A percentile compares a stretch with the other conserved stretches of the same genome.
Evolutionary conservation across 1,139 yeast genomes (phyloP).

Genomic region (Zygosaccharomyces pseudobailii): DNA sequence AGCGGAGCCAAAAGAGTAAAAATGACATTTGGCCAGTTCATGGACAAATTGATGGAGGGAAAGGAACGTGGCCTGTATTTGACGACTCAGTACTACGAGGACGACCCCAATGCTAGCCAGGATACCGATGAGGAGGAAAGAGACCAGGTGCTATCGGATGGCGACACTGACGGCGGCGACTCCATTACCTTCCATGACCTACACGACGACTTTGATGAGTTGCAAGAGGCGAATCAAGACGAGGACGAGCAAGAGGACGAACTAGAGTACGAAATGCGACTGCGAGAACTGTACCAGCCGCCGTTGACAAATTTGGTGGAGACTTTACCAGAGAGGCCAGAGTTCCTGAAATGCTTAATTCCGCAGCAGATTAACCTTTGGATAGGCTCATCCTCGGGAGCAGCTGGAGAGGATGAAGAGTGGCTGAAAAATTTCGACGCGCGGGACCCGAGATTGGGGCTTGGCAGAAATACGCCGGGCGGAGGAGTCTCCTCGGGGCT

Average conservation of each 20-base stretch:
- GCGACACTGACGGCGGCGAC: slow-evolving; percentile 32
- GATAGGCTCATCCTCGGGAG: slow-evolving; percentile 46
- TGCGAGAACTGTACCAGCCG: slow-evolving; percentile 52
- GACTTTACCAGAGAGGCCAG: slow-evolving; percentile 38
- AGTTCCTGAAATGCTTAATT: slow-evolving; percentile 40
- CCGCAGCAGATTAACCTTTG: slow-evolving; percentile 74
- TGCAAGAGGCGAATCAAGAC: slow-evolving; percentile 26
- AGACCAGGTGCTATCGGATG: slow-evolving; percentile 23
- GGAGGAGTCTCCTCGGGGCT: slow-evolving; percentile 63
- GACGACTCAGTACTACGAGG: slow-evolving; percentile 62
- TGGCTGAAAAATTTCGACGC: slow-evolving; percentile 21
- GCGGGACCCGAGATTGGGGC: slow-evolving; percentile 32
- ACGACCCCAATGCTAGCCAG: slow-evolving; percentile 35
- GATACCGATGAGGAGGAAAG: slow-evolving; percentile 50
- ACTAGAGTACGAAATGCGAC: slow-evolving; percentile 35
- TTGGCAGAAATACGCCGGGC: slow-evolving; percentile 52
- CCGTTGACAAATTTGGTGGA: slow-evolving; percentile 49
- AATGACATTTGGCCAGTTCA: slow-evolving; percentile 46
- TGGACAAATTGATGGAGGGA: slow-evolving; percentile 35
- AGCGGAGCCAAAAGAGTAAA: slow-evolving; percentile 50
- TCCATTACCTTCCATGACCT: slow-evolving; percentile 45
- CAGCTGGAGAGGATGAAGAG: slow-evolving; percentile 11
- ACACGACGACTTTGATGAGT: slow-evolving; percentile 50
- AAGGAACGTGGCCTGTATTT: slow-evolving; percentile 49
- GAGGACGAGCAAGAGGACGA: slow-evolving; percentile 15